These are phyloP conservation scores for Stenocarpella maydis DNA, from an alignment of 2,329 filamentous ascomycete genomes.

Conservation along the genomic window DNA sequence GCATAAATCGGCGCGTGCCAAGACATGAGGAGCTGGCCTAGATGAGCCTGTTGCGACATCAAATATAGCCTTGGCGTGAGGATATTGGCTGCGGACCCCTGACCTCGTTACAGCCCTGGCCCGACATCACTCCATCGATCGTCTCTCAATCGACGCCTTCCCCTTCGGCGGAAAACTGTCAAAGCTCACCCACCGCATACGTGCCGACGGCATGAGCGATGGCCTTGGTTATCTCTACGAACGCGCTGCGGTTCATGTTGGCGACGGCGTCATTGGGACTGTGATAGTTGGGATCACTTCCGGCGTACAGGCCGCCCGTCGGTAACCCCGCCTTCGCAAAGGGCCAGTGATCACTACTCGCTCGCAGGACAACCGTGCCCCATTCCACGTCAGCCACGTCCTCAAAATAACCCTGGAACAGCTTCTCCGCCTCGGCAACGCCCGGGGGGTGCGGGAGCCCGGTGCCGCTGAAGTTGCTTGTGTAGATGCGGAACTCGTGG, in stretches of 20 bases:
- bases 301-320: slow-evolving; percentile 65
- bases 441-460: neutral
- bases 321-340: slow-evolving; percentile 65
- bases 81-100: too few species aligned
- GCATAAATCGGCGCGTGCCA: too few species aligned
- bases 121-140: too few species aligned
- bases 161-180: slow-evolving; percentile 36
- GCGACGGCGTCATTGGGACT: neutral
- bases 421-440: neutral
- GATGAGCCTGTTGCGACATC: too few species aligned
- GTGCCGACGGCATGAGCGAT: slow-evolving; percentile 62
- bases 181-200: slow-evolving; percentile 55
- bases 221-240: slow-evolving; percentile 44
- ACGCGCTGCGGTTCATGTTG: neutral
- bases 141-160: neutral
- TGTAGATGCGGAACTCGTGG: slow-evolving; percentile 35
- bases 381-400: neutral
- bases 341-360: slow-evolving; percentile 64
- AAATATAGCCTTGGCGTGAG: too few species aligned
- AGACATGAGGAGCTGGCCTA: too few species aligned
- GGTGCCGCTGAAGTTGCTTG: slow-evolving; percentile 43
- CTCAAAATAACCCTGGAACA: neutral
- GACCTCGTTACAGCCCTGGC: too few species aligned
- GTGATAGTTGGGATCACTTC: slow-evolving; percentile 44
- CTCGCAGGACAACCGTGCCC: slow-evolving; percentile 32